Evolutionary conservation across 306 rosid genomes (phyloP).

Genomic region (Lablab purpureus): DNA sequence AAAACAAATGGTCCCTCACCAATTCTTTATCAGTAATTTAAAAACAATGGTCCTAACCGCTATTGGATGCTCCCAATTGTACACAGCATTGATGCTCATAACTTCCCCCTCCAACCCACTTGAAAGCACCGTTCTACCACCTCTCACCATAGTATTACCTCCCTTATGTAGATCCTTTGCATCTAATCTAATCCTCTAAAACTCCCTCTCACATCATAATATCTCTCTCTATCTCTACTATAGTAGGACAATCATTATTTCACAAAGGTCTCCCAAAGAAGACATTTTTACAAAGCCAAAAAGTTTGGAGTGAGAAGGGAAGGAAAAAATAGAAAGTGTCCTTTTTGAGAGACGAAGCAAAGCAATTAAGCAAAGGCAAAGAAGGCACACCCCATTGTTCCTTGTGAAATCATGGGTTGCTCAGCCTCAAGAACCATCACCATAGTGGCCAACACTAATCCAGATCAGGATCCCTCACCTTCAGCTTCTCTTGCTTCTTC

Average conservation of each 20-base stretch:
- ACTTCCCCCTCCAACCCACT: conserved; percentile 50
- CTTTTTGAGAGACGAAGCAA: conserved; percentile 32
- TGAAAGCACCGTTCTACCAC: conserved; percentile 60
- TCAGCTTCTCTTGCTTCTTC: conserved; percentile 40
- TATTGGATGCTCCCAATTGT: not conserved
- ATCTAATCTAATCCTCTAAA: conserved; percentile 43
- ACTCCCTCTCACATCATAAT: conserved; percentile 6
- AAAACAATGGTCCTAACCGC: conserved; percentile 41
- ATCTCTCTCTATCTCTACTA: conserved; percentile 11
- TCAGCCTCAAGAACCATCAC: conserved; percentile 76
- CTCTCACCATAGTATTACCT: conserved; percentile 25
- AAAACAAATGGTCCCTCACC: conserved; percentile 48
- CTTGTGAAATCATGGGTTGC: conserved; percentile 74
- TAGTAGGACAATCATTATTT: conserved; percentile 31
- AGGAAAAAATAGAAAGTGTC: not conserved
- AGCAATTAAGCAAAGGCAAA: not conserved
- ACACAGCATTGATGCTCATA: conserved; percentile 49
- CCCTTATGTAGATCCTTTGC: conserved; percentile 45
- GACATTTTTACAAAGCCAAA: conserved; percentile 34
- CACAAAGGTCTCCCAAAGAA: conserved; percentile 34
- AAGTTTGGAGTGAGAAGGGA: conserved; percentile 21
- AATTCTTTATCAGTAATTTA: conserved; percentile 36
- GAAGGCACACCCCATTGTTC: not conserved
- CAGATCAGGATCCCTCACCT: conserved; percentile 43
- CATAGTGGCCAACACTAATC: conserved; percentile 52